Evolutionary conservation across 2,329 filamentous ascomycete genomes (phyloP), one percentile per base, ranked within the genome.

Genomic region (Graphium sp.): DNA sequence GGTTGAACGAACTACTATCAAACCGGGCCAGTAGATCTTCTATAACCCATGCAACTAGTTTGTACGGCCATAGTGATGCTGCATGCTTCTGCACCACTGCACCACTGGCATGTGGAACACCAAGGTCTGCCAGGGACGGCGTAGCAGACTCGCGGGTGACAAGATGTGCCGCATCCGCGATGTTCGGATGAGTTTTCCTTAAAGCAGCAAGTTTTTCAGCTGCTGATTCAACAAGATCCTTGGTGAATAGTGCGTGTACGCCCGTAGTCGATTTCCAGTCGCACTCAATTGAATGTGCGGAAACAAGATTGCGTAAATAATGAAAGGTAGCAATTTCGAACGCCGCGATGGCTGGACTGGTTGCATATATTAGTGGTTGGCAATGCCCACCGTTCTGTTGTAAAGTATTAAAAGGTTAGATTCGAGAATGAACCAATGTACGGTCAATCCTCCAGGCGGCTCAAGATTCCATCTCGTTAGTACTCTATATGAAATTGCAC

Each of bases 1-100:
- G 56, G 41, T 84, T 84, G 42, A 84, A 71, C 7, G 43, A 46
- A 3, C 45, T 50, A 2, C 48, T 46, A 12, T 56, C 36, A 33
- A 47, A 43, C 28, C 37, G 39, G 17, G 32, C 36, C 2, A 69
- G 42, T 0, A 81, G 60, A 7, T 55, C 48, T 43, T 80, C 69
- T 1, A 92, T 53, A 1, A 85, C 60, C 50, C 72, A 76, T 2
- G 71, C 58, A 2, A 92, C 73, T 12, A 91, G 65, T 51, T 89
- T 91, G 49, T 91, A 92, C 0, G 83, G 83, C 78, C 78, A 85
- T 25, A 82, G 46, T 39, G 70, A 71, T 0, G 73, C 78, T 0
- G 80, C 79, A 23, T 67, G 54, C 22, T 56, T 54, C 35, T 75
- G 75, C 11, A 75, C 53, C 4, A 83, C 60, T 5, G 72, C 77